These are phyloP conservation scores for Aspergillus pseudonomiae DNA, from an alignment of 2,329 filamentous ascomycete genomes.

Conservation along the genomic window DNA sequence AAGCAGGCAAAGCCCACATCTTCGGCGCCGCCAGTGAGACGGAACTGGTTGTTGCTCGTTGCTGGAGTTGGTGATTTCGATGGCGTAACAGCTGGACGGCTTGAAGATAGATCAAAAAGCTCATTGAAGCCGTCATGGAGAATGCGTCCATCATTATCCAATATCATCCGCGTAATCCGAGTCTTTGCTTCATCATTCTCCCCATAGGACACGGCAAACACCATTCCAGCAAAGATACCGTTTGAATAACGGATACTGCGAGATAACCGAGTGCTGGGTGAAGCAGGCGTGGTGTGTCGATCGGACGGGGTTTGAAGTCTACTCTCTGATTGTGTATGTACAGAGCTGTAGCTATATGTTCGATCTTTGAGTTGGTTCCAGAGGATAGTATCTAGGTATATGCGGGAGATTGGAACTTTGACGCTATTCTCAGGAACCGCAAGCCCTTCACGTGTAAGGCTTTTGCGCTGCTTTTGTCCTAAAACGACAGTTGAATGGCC, in stretches of 20 bases:
- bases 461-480: conserved; percentile 46
- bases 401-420: conserved; percentile 46
- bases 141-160: conserved; percentile 71
- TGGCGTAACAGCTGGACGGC: conserved; percentile 31
- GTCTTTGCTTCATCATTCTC: conserved; percentile 60
- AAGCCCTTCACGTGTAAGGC: conserved; percentile 38
- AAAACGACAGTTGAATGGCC: conserved; percentile 47
- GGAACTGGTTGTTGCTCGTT: conserved; percentile 43
- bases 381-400: conserved; percentile 51
- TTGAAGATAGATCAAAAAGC: conserved; percentile 63
- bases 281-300: conserved; percentile 44
- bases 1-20: conserved; percentile 77
- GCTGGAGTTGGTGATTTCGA: conserved; percentile 28
- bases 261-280: conserved; percentile 54
- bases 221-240: conserved; percentile 76
- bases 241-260: conserved; percentile 37
- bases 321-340: conserved; percentile 20
- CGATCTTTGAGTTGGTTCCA: conserved; percentile 51
- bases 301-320: conserved; percentile 43
- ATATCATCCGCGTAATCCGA: conserved; percentile 64
- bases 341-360: conserved; percentile 34
- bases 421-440: conserved; percentile 35
- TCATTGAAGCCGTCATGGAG: conserved; percentile 77
- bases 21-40: conserved; percentile 56
- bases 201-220: conserved; percentile 79